Evolutionary conservation across 2,329 filamentous ascomycete genomes (phyloP).

Genomic region (Ophiostoma novo-ulmi): DNA sequence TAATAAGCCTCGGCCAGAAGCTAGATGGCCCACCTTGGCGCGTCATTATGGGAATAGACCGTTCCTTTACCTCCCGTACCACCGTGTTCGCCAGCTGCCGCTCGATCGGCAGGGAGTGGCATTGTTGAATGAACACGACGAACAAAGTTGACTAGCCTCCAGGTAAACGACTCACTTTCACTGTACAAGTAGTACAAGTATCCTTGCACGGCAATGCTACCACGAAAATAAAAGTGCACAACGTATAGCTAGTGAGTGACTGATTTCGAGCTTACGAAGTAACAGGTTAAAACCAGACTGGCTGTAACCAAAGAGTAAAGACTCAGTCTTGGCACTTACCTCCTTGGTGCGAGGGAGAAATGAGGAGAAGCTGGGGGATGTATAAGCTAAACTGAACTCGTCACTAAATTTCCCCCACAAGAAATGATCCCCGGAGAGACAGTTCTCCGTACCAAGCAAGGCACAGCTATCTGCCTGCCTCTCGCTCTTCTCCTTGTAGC

Average conservation of each 20-base stretch:
- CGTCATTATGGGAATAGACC: background rate
- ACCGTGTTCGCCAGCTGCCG: background rate
- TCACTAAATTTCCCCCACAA: background rate
- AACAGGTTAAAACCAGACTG: too few relatives aligned
- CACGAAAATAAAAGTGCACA: background rate
- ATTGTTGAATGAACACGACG: background rate
- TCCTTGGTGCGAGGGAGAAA: background rate
- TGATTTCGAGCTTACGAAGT: too few relatives aligned
- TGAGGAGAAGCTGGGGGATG: background rate
- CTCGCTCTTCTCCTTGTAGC: background rate
- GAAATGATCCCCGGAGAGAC: background rate
- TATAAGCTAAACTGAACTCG: background rate
- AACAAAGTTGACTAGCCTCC: background rate
- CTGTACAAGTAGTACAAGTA: background rate
- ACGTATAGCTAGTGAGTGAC: background rate
- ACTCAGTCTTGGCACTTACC: background rate
- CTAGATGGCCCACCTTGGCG: background rate
- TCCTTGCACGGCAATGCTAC: background rate
- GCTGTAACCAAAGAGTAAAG: background rate
- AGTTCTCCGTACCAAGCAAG: background rate
- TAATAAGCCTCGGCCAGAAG: constrained; percentile 10
- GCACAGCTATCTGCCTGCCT: background rate
- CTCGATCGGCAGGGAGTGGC: background rate
- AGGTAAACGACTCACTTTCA: too few relatives aligned
- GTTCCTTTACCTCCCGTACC: background rate